Conservation (phyloP, 768 basidiomycete species). For the Suillus plorans region DNA sequence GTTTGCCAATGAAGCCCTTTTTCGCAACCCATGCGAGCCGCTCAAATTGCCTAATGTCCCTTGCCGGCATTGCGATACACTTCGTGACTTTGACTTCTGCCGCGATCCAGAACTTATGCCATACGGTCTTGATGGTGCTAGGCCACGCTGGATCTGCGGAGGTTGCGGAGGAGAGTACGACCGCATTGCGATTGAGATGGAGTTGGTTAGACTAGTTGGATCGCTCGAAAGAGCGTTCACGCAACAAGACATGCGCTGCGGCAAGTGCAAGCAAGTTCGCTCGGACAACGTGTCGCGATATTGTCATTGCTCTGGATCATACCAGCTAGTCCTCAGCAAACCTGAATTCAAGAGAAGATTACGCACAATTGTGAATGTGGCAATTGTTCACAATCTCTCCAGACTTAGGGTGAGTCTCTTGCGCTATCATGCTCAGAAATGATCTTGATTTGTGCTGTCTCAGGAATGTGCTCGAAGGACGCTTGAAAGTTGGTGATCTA, state of each 20-base stretch:
- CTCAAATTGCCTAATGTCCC: conserved; percentile 84
- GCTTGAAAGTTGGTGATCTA: conserved; percentile 36
- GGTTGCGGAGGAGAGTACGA: conserved; percentile 87
- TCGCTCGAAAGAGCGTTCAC: conserved; percentile 71
- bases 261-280: conserved; percentile 88
- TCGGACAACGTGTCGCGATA: conserved; percentile 83
- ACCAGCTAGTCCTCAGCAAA: conserved; percentile 69
- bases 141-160: conserved; percentile 65
- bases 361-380: conserved; percentile 81
- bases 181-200: conserved; percentile 81
- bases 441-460: background rate
- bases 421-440: background rate
- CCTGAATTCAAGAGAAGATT: conserved; percentile 70
- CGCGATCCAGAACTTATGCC: conserved; percentile 85
- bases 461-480: conserved; percentile 42
- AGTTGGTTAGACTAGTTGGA: conserved; percentile 75
- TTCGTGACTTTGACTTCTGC: conserved; percentile 94
- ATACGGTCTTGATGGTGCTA: conserved; percentile 44
- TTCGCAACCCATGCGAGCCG: conserved; percentile 90
- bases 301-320: conserved; percentile 88
- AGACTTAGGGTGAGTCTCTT: conserved; percentile 59
- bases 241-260: conserved; percentile 88
- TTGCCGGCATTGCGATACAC: conserved; percentile 80
- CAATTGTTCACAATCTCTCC: conserved; percentile 66
- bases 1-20: conserved; percentile 81